Evolutionary conservation across 495 filamentous ascomycete genomes (phyloP).

Genomic region (Aspergillus affinis): DNA sequence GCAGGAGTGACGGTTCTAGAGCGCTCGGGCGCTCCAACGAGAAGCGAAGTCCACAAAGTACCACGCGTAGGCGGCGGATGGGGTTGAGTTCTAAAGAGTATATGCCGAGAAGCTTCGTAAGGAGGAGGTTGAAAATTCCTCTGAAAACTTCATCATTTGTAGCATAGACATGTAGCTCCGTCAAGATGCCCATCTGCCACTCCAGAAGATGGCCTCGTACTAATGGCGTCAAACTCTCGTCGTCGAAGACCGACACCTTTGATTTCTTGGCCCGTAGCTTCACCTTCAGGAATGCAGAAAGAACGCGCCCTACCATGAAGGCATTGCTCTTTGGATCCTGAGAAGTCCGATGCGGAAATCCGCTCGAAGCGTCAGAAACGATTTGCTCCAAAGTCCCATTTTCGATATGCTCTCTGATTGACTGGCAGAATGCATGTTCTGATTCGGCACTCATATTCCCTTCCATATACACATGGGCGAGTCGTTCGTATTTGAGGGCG

Average conservation of each 20-base stretch:
- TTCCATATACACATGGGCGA: slow-evolving; percentile 47
- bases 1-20: slow-evolving; percentile 28
- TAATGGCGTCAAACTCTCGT: slow-evolving; percentile 29
- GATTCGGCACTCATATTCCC: slow-evolving; percentile 35
- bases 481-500: slow-evolving; percentile 54
- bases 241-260: slow-evolving; percentile 42
- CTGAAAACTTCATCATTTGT: slow-evolving; percentile 35
- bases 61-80: slow-evolving; percentile 45
- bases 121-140: slow-evolving; percentile 27
- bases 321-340: slow-evolving; percentile 39
- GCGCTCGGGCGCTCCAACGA: slow-evolving; percentile 36
- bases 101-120: slow-evolving; percentile 39
- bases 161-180: slow-evolving; percentile 31
- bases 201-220: slow-evolving; percentile 54
- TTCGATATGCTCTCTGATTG: slow-evolving; percentile 48
- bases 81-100: slow-evolving; percentile 41
- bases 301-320: slow-evolving; percentile 48
- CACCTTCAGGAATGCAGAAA: slow-evolving; percentile 47
- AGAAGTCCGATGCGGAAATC: slow-evolving; percentile 22
- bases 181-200: slow-evolving; percentile 50
- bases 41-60: slow-evolving; percentile 43
- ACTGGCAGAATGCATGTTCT: slow-evolving; percentile 40
- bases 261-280: slow-evolving; percentile 35
- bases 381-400: slow-evolving; percentile 40
- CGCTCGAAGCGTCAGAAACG: slow-evolving; percentile 27